Percentiles rank a stretch among this genome's conserved stretches.
Conservation (phyloP, 2,329 filamentous ascomycete genomes). For the Calonectria crousiana region DNA sequence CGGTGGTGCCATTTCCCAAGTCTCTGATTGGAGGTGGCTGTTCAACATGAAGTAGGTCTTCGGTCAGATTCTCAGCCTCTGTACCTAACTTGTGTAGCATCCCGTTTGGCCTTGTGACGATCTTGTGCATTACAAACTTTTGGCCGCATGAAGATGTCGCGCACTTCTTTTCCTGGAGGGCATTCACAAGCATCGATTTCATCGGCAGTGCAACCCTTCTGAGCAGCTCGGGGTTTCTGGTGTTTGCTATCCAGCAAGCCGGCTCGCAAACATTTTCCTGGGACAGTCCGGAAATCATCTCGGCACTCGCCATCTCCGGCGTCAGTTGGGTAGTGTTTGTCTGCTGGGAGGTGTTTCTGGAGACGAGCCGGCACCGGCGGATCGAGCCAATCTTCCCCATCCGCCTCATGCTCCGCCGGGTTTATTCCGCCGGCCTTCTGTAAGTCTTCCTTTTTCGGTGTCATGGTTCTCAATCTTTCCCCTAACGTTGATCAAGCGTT, state of each 20-base stretch:
- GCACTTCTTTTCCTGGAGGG: constrained; percentile 53
- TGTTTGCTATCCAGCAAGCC: constrained; percentile 69
- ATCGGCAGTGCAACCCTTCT: constrained; percentile 64
- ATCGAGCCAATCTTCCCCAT: constrained; percentile 70
- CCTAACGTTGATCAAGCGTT: constrained; percentile 54
- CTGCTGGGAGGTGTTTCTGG: constrained; percentile 63
- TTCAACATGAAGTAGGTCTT: constrained; percentile 70
- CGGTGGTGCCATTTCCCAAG: constrained; percentile 67
- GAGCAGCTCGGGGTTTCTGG: constrained; percentile 63
- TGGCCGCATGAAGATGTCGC: constrained; percentile 56
- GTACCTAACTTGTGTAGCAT: constrained; percentile 52
- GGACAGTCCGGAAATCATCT: constrained; percentile 64
- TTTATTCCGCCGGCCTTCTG: constrained; percentile 65
- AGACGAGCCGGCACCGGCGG: constrained; percentile 48
- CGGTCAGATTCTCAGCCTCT: neutral
- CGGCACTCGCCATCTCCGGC: constrained; percentile 60
- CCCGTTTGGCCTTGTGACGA: constrained; percentile 60
- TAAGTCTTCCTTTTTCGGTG: constrained; percentile 46
- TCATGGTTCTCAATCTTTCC: neutral
- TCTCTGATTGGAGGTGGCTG: constrained; percentile 68
- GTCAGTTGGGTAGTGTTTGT: constrained; percentile 63
- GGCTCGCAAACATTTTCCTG: constrained; percentile 65
- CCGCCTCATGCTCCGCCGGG: constrained; percentile 59
- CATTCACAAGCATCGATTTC: constrained; percentile 64
- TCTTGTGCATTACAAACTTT: constrained; percentile 60